Base-by-base conservation (phyloP, 23 red algal genomes). In the Chondrus crispus region DNA sequence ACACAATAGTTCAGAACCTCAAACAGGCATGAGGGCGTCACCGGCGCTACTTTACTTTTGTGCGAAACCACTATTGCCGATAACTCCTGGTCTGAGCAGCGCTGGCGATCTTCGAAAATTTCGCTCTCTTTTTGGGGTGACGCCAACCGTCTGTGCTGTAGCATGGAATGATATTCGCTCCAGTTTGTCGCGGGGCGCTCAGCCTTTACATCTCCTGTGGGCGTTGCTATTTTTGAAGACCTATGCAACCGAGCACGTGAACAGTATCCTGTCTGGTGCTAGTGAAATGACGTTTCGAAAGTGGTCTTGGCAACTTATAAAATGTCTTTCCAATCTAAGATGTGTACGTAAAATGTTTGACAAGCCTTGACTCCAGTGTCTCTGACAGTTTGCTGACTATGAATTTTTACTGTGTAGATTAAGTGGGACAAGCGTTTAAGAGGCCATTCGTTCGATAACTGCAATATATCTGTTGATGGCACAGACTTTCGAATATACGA, bases 401-500 rank as follows among this genome's bases (percentile, higher is more conserved):
- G n/a, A n/a, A n/a, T n/a, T n/a, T n/a, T n/a, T n/a, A n/a, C n/a
- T n/a, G 22, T 57, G 44, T 1, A 77, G 71, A 38, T 77, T 10
- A 22, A 40, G 9, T 77, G 71, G 22, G 43, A 38, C 43, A 48
- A 77, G 38, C 26, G 12, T 0, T 40, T 77, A 20, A 20, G 71
- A 40, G 0, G 10, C 11, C 9, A 13, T 39, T 20, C 32, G 9
- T 38, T 35, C 44, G 26, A 22, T 66, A 6, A 13, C 0, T 77
- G 38, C 43, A 42, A 77, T 9, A 24, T 64, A 36, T 85, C 81
- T 36, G 52, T 85, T 69, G 48, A 69, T 85, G 52, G 81, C 18
- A 62, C 54, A 45, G 81, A 85, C 66, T 85, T 39, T 6, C 48
- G 11, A 35, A 85, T 33, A 16, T 36, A 85, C 20, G 81, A 85